Evolutionary conservation across 352 stramenopile species (phyloP).

Genomic region (Globisporangium rhizosaccharum): DNA sequence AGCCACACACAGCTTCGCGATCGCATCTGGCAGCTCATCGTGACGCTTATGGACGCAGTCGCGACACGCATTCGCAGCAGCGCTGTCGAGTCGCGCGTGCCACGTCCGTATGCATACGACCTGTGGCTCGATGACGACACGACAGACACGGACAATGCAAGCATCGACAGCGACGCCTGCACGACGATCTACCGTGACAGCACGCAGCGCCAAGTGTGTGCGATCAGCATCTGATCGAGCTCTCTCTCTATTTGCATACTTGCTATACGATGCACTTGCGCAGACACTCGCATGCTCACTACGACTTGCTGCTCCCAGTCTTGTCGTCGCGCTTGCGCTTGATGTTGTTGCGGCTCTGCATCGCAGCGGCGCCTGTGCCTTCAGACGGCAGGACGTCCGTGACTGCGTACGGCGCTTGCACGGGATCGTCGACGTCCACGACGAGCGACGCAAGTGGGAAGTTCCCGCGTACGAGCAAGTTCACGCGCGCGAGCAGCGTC

Average conservation of each 20-base stretch:
- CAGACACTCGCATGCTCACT: neutral
- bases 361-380: constrained; percentile 64
- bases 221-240: constrained; percentile 34
- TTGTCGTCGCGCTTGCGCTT: constrained; percentile 77
- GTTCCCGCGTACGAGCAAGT: constrained; percentile 66
- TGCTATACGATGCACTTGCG: neutral
- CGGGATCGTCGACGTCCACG: constrained; percentile 33
- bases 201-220: constrained; percentile 39
- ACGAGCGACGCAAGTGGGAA: constrained; percentile 57
- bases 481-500: constrained; percentile 48
- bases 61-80: neutral
- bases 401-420: constrained; percentile 57
- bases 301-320: neutral
- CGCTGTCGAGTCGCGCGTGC: neutral
- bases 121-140: constrained; percentile 4
- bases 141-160: neutral
- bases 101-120: neutral
- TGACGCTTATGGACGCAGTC: neutral
- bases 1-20: neutral
- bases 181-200: constrained; percentile 27
- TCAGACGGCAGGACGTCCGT: constrained; percentile 63
- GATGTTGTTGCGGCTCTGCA: constrained; percentile 86
- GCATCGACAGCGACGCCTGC: constrained; percentile 37
- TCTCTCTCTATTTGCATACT: constrained; percentile 1
- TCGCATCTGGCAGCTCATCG: neutral